Evolutionary conservation across 1,284 basidiomycete genomes (phyloP), one percentile per base, ranked within the genome.

Genomic region (Moniliophthora roreri): DNA sequence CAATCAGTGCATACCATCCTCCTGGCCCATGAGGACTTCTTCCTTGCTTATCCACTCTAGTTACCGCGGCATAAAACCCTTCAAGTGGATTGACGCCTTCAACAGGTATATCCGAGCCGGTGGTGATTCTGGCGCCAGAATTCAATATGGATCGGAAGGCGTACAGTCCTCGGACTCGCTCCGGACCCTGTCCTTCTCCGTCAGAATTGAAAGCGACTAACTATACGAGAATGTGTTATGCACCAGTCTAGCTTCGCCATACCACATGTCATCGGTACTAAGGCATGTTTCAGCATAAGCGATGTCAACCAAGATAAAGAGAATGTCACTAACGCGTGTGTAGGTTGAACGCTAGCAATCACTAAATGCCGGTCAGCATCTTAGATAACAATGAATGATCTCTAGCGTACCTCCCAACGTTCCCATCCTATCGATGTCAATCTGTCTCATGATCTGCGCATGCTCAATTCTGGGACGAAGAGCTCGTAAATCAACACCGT

Each of bases 1-100:
- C 7, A 11, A 32, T 32, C 11, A 6, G 7, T 32, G 28, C 28
- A 32, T 6, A 32, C 95, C 94, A 96, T 51, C 93, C 93, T 18
- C 70, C 77, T 0, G 72, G 51, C 1, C 94, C 95, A 58, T 95
- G 91, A 0, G 95, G 95, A 10, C 90, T 93, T 8, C 77, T 72
- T 1, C 93, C 93, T 2, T 81, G 70, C 0, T 77, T 72, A 24
- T 82, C 80, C 1, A 92, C 74, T 11, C 95, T 80, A 0, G 91
- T 79, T 2, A 94, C 81, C 0, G 93, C 91, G 2, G 94, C 91
- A 63, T 95, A 94, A 69, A 96, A 94, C 1, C 92, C 92, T 2
- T 87, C 68, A 10, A 92, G 70, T 0, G 91, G 91, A 60, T 91
- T 89, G 50, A 91, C 86, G 15, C 80, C 77, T 68, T 95, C 93